Conservation (phyloP, 2,329 filamentous ascomycete genomes). For the Iodosphaeria phyllophila region DNA sequence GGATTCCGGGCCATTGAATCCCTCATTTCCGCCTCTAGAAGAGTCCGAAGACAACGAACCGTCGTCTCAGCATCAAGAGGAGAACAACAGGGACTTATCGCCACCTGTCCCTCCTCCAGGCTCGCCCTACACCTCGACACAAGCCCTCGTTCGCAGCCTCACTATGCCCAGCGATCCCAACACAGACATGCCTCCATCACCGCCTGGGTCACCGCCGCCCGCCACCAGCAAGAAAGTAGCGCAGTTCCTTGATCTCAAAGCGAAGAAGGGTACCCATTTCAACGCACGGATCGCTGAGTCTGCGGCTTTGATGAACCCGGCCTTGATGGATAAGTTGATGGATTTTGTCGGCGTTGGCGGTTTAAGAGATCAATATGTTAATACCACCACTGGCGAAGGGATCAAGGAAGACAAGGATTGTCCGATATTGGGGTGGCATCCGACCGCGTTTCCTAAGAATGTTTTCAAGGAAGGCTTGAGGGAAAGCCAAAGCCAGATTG, state of each 20-base stretch:
- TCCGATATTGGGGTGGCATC: no score
- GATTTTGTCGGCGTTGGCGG: conserved; percentile 38
- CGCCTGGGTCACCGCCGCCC: conserved; percentile 38
- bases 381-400: conserved; percentile 35
- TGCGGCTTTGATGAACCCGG: conserved; percentile 51
- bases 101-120: conserved; percentile 13
- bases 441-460: conserved; percentile 31
- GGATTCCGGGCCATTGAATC: conserved; percentile 4
- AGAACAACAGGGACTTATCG: conserved; percentile 10
- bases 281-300: conserved; percentile 54
- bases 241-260: conserved; percentile 61
- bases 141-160: conserved; percentile 47
- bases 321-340: conserved; percentile 53
- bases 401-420: no score
- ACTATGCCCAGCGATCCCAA: conserved; percentile 57
- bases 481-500: conserved; percentile 25
- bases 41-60: conserved; percentile 11
- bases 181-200: conserved; percentile 57
- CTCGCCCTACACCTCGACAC: conserved; percentile 52
- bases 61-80: conserved; percentile 13
- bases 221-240: conserved; percentile 46
- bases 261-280: conserved; percentile 59
- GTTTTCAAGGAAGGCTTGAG: conserved; percentile 31
- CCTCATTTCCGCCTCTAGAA: conserved; percentile 13
- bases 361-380: conserved; percentile 46